Evolutionary conservation across 2,329 filamentous ascomycete species (phyloP).

Genomic region (Sclerotinia minor): DNA sequence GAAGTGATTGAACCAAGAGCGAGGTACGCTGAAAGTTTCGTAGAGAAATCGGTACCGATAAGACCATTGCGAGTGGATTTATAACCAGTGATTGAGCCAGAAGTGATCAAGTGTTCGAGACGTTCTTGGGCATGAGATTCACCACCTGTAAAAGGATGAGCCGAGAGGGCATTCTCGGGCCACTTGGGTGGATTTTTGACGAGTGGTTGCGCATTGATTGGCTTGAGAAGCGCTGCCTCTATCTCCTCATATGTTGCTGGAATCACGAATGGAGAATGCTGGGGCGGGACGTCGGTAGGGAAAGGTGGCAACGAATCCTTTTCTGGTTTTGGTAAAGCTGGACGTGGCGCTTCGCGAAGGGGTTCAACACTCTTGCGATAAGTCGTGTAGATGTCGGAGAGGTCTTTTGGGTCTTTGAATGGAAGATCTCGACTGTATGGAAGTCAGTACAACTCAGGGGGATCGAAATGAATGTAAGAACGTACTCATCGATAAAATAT

Average conservation of each 20-base stretch:
- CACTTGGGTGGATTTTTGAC: slow-evolving; percentile 53
- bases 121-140: slow-evolving; percentile 61
- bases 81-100: slow-evolving; percentile 62
- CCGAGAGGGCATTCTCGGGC: slow-evolving; percentile 56
- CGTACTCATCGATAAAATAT: slow-evolving; percentile 77
- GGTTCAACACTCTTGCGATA: slow-evolving; percentile 75
- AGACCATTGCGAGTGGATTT: slow-evolving; percentile 72
- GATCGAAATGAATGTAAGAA: slow-evolving; percentile 32
- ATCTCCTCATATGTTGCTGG: slow-evolving; percentile 56
- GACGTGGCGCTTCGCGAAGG: slow-evolving; percentile 63
- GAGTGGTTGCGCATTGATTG: slow-evolving; percentile 52
- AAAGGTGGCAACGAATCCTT: slow-evolving; percentile 56
- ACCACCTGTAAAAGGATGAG: slow-evolving; percentile 69
- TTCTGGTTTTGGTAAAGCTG: slow-evolving; percentile 53
- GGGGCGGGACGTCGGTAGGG: slow-evolving; percentile 56
- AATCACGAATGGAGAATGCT: slow-evolving; percentile 63
- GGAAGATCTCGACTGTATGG: slow-evolving; percentile 62
- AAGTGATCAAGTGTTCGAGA: slow-evolving; percentile 59
- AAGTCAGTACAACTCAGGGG: neutral
- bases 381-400: slow-evolving; percentile 74
- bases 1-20: slow-evolving; percentile 72
- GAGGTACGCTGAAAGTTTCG: slow-evolving; percentile 73
- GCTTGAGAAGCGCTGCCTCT: slow-evolving; percentile 56
- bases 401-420: slow-evolving; percentile 55
- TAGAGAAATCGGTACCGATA: slow-evolving; percentile 69